Evolutionary conservation across 2,329 filamentous ascomycete species (phyloP), one percentile per base, ranked within the genome.

Genomic region (Xylariaceae sp.): DNA sequence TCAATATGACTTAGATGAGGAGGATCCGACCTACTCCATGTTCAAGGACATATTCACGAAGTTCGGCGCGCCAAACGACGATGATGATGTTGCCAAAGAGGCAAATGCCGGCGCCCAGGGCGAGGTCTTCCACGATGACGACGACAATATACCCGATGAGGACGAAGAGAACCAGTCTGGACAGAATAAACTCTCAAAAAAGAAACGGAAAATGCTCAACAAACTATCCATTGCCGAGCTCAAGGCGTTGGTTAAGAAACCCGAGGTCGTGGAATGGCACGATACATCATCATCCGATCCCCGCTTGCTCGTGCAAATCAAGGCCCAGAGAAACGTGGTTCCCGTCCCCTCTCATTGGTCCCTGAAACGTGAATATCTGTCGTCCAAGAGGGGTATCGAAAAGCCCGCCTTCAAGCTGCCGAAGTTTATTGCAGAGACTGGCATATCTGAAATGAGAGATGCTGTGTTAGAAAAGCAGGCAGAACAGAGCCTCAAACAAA

Each of bases 381-480:
- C 92, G 0, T 96, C 91, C 44, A 99, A 99, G 73, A 83, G 94
- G 57, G 94, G 94, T 73, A 89, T 99, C 57, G 94, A 99, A 72
- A 99, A 99, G 73, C 83, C 92, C 0, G 86, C 91, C 0, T 99
- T 97, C 71, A 82, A 89, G 30, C 80, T 99, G 12, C 94, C 94
- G 1, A 94, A 92, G 65, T 99, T 97, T 71, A 99, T 99, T 61
- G 88, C 92, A 64, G 94, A 97, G 68, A 99, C 94, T 1, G 94
- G 94, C 35, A 99, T 99, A 65, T 85, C 91, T 12, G 94, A 97
- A 75, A 99, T 99, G 94, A 86, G 94, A 62, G 94, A 97, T 69
- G 92, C 94, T 2, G 91, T 95, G 0, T 74, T 97, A 45, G 94
- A 97, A 72, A 97, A 99, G 72, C 91, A 97, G 70, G 91, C 91